Conservation (phyloP, 1,139 yeast genomes). For the Pichia sp. region DNA sequence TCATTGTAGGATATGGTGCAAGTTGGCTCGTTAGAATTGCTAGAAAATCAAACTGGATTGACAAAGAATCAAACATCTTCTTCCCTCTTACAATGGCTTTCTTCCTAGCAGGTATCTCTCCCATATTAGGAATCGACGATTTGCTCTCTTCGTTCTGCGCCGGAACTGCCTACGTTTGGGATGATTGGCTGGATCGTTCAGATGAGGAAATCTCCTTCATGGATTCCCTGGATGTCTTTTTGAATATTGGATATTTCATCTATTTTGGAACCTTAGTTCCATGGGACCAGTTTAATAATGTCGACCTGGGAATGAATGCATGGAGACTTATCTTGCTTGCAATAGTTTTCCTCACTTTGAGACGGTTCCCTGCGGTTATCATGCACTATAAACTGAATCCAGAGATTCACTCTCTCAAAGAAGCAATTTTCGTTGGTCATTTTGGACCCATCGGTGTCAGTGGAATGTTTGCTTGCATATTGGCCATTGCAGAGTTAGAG, state of each 20-base stretch:
- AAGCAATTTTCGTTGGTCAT: constrained; percentile 92
- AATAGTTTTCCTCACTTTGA: constrained; percentile 63
- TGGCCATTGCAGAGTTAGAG: constrained; percentile 73
- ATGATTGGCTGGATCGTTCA: constrained; percentile 68
- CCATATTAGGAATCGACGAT: constrained; percentile 89
- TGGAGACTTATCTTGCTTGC: constrained; percentile 84
- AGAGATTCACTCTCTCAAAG: constrained; percentile 88
- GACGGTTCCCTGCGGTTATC: constrained; percentile 83
- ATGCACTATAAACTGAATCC: constrained; percentile 75
- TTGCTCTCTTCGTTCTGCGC: constrained; percentile 89
- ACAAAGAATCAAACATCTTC: constrained; percentile 86
- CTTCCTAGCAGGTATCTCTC: constrained; percentile 86
- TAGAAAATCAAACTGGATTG: constrained; percentile 66
- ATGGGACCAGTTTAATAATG: constrained; percentile 74
- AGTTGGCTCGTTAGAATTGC: constrained; percentile 39
- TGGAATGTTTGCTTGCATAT: constrained; percentile 84
- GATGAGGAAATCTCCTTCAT: constrained; percentile 84
- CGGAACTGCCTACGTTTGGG: constrained; percentile 95
- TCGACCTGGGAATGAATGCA: constrained; percentile 56
- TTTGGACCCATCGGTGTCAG: constrained; percentile 99
- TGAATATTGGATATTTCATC: constrained; percentile 81
- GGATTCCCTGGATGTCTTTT: constrained; percentile 75
- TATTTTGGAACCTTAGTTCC: constrained; percentile 92
- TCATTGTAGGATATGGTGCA: constrained; percentile 54
- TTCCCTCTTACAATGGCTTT: constrained; percentile 80